Evolutionary conservation across 2,329 filamentous ascomycete species (phyloP), one percentile per base, ranked within the genome.

Genomic region (Alternaria brassicae): DNA sequence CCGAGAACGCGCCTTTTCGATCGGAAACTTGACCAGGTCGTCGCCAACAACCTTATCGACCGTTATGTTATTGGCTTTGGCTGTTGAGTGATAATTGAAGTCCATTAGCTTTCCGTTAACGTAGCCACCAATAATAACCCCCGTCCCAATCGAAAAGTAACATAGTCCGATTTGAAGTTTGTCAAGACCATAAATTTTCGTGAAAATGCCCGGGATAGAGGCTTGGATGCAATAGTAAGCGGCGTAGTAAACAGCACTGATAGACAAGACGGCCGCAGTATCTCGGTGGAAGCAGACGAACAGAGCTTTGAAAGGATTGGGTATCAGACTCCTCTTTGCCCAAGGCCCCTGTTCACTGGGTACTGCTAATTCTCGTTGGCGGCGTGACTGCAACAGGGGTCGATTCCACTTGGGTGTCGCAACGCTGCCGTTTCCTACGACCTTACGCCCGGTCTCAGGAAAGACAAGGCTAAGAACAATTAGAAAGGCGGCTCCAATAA

Each of bases 161-260:
- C 32, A 21, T 15, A 54, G 4, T 13, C 52, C n/a, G 0, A 42
- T 32, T 15, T 47, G 41, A 5, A 54, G 41, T n/a, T 21, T 17
- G 10, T 17, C 34, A 4, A 47, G 41, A 27, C 12, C 13, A 41
- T 54, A 47, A 1, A 54, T 32, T 3, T 42, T 23, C 5, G 23
- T 30, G 52, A 39, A 54, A 13, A 37, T 23, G 12, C 23, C 41
- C 1, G 41, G 32, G 17, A 47, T 47, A 0, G 52, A 47, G 2
- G 52, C 40, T 32, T 45, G 32, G 13, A 54, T n/a, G 32, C 52
- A 54, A 6, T 45, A 47, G 9, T 37, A 54, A n/a, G 42, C 17
- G 1, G 42, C 52, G 7, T 39, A 55, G 42, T 48, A 48, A 25
- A 55, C 23, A 19, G 40, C 34, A 27, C 42, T 55, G 6, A 30